Evolutionary conservation across 257 asterid genomes (phyloP).

Genomic region (Solanum tacnaense): DNA sequence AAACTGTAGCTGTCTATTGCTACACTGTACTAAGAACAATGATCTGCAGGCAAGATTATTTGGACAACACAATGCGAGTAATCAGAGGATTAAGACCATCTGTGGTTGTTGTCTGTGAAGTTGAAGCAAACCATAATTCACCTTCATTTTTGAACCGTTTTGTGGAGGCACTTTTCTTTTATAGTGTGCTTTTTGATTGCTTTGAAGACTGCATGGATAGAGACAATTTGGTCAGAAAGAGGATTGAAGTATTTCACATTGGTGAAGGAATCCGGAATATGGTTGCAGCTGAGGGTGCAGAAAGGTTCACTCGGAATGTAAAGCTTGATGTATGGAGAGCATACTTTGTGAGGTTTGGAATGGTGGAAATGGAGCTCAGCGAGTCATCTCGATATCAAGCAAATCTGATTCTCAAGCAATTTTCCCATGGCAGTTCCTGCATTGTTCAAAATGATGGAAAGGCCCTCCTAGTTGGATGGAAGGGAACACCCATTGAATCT

Average conservation of each 20-base stretch:
- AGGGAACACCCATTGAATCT: conserved; percentile 12
- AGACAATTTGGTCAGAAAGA: not conserved
- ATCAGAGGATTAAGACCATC: not conserved
- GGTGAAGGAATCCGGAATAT: conserved; percentile 8
- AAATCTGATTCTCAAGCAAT: not conserved
- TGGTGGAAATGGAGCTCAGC: conserved; percentile 5
- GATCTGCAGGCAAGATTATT: conserved; percentile 4
- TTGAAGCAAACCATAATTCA: conserved; percentile 17
- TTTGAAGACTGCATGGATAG: conserved; percentile 8
- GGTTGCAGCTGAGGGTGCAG: conserved; percentile 7
- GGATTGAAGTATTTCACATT: not conserved
- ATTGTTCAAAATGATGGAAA: conserved; percentile 2
- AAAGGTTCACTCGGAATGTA: conserved; percentile 1
- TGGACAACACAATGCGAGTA: conserved; percentile 4
- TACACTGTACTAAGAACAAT: not conserved
- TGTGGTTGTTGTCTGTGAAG: conserved; percentile 6
- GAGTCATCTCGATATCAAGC: conserved; percentile 13
- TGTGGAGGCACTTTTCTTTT: conserved; percentile 7
- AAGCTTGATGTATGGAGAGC: conserved; percentile 11
- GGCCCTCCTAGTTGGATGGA: conserved; percentile 12
- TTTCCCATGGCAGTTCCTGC: conserved; percentile 7
- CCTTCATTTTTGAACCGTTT: conserved; percentile 7
- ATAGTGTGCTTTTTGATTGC: conserved; percentile 4
- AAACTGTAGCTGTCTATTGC: conserved; percentile 3
- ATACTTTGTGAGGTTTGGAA: conserved; percentile 2